Conservation (phyloP, 805 yeast species). For the Lipomyces mesembrius region DNA sequence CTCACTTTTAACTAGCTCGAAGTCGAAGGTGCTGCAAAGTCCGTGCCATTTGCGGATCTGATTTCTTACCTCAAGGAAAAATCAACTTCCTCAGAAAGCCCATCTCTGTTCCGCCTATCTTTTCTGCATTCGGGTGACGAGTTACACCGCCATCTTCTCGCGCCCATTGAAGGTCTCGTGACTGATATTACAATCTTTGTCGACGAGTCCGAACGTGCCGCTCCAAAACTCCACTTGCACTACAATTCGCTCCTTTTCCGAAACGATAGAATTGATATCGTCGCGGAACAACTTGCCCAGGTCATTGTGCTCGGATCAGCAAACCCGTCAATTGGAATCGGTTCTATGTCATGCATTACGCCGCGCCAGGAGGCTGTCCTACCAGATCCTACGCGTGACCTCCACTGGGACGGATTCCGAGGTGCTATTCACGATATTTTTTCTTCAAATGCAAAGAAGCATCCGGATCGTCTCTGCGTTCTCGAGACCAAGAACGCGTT, state of each 20-base stretch:
- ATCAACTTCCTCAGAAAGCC: slow-evolving; percentile 60
- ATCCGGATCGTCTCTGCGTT: slow-evolving; percentile 88
- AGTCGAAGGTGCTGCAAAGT: slow-evolving; percentile 43
- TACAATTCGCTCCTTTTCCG: slow-evolving; percentile 81
- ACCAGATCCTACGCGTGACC: slow-evolving; percentile 85
- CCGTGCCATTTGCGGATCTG: slow-evolving; percentile 61
- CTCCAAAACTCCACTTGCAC: slow-evolving; percentile 47
- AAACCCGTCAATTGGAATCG: slow-evolving; percentile 52
- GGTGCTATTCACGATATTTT: slow-evolving; percentile 98
- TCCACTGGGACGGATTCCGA: slow-evolving; percentile 88
- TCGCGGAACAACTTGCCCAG: slow-evolving; percentile 73
- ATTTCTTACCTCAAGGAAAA: slow-evolving; percentile 55
- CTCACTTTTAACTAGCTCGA: slow-evolving; percentile 23
- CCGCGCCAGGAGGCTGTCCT: slow-evolving; percentile 60
- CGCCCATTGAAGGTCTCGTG: slow-evolving; percentile 39
- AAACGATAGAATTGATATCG: slow-evolving; percentile 65
- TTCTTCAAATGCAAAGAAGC: slow-evolving; percentile 77
- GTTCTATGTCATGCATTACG: slow-evolving; percentile 72
- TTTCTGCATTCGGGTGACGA: slow-evolving; percentile 33
- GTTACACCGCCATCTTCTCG: slow-evolving; percentile 23
- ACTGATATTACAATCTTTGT: slow-evolving; percentile 67
- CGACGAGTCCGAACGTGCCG: slow-evolving; percentile 42
- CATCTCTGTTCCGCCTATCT: slow-evolving; percentile 60
- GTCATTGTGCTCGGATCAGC: slow-evolving; percentile 48
- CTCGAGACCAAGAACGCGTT: slow-evolving; percentile 83